Evolutionary conservation across 2,329 filamentous ascomycete genomes (phyloP).

Genomic region (Aspergillus ibericus): DNA sequence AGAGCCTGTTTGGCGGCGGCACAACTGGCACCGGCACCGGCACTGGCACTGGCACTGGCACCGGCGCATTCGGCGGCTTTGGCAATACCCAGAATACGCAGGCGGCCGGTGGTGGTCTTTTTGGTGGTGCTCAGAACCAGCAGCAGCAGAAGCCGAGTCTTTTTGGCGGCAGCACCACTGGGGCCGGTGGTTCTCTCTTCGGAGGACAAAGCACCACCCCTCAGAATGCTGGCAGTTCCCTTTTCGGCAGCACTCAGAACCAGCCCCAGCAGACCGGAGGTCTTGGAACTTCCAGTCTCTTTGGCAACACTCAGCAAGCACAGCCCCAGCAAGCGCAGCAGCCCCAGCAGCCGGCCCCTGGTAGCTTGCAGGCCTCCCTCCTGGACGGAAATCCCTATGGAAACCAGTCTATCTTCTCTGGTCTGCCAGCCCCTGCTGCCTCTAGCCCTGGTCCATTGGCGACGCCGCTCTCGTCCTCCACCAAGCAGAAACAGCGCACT

Average conservation of each 20-base stretch:
- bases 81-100: slow-evolving; percentile 46
- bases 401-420: slow-evolving; percentile 79
- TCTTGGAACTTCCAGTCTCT: slow-evolving; percentile 47
- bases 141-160: slow-evolving; percentile 58
- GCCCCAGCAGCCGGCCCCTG: slow-evolving; percentile 44
- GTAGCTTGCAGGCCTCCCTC: slow-evolving; percentile 71
- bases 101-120: slow-evolving; percentile 43
- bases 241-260: slow-evolving; percentile 55
- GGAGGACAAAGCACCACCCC: slow-evolving; percentile 33
- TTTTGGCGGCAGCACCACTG: slow-evolving; percentile 49
- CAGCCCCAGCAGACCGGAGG: slow-evolving; percentile 37
- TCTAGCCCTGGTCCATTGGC: slow-evolving; percentile 84
- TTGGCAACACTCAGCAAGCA: slow-evolving; percentile 55
- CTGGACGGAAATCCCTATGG: slow-evolving; percentile 87
- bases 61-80: slow-evolving; percentile 40
- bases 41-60: slow-evolving; percentile 24
- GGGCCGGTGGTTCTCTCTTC: slow-evolving; percentile 50
- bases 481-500: slow-evolving; percentile 74
- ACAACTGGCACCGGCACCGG: slow-evolving; percentile 26
- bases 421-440: slow-evolving; percentile 61
- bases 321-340: slow-evolving; percentile 53
- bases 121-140: slow-evolving; percentile 48
- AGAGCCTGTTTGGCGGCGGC: slow-evolving; percentile 46
- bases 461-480: slow-evolving; percentile 76
- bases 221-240: slow-evolving; percentile 48